Base-by-base conservation (phyloP, 257 asterid species). In the Solanum paucissectum region DNA sequence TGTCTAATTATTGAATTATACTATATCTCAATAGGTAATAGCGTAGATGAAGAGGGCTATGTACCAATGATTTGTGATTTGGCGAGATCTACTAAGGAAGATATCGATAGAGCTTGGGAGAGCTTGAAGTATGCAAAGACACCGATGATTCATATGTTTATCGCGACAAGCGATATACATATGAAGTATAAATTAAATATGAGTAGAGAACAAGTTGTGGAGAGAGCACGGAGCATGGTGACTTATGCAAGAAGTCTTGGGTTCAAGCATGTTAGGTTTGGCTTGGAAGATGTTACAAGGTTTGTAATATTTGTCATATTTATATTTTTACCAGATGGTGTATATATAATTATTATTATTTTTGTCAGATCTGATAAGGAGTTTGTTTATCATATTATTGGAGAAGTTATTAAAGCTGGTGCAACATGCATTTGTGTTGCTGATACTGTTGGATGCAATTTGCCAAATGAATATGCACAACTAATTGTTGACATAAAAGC, bases 361-460 rank as follows among this genome's bases (percentile, higher is more conserved):
- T 42, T 42, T 42, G 86, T 89, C 94, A 95, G 98, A 91, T 95
- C 99, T 12, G 96, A 94, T 34, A 90, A 92, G 90, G 91, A 94
- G 84, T 96, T 96, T 87, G 98, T 96, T 76, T 96, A 95, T 89
- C 91, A 94, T 86, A 93, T 94, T 83, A 94, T 96, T 85, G 98
- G 93, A 84, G 98, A 96, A 90, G 98, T 96, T 83, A 96, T 96
- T 34, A 93, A 91, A 93, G 98, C 95, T 12, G 99, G 99, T 49
- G 99, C 99, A n/a, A 95, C 99, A 76, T 95, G 98, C 86, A 95
- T 96, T 77, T 95, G 95, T 91, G 94, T 96, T 74, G 98, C 98
- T 9, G 99, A 96, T 90, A 96, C 99, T 58, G 98, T 95, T 83
- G 99, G 99, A 83, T 94, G 91, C 88, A 95, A 90, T 32, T 46